These are phyloP conservation scores for Lepraria neglecta DNA, from an alignment of 495 filamentous ascomycete species.

Conservation along the genomic window DNA sequence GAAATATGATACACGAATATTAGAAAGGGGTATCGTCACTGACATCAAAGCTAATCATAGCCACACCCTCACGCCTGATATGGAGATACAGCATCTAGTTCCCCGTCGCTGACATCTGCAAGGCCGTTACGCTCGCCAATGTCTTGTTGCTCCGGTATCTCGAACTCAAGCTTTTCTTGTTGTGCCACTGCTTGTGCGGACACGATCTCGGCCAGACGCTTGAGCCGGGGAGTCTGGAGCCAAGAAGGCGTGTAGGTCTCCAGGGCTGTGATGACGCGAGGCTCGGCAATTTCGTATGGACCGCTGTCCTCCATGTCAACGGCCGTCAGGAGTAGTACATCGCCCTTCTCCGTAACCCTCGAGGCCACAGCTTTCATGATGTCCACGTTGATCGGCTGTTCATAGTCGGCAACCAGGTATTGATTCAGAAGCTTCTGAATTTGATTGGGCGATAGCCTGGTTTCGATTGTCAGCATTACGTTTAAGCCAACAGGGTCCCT, in stretches of 20 bases:
- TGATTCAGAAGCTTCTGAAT: conserved; percentile 99
- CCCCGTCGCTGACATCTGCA: conserved; percentile 9
- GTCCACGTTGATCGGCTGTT: conserved; percentile 98
- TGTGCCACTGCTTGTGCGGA: conserved; percentile 91
- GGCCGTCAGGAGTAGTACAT: conserved; percentile 83
- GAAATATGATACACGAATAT: conserved; percentile 26
- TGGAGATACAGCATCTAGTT: background rate
- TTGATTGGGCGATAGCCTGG: conserved; percentile 91
- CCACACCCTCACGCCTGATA: background rate
- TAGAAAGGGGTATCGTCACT: conserved; percentile 23
- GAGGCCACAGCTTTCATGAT: conserved; percentile 99
- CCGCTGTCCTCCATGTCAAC: conserved; percentile 99
- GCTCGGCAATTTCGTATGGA: conserved; percentile 98
- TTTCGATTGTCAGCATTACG: conserved; percentile 6
- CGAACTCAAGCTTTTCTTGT: conserved; percentile 73
- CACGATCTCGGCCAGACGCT: conserved; percentile 94
- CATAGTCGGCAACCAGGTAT: conserved; percentile 97
- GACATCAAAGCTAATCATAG: conserved; percentile 16
- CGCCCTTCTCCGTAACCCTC: conserved; percentile 95
- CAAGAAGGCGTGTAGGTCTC: conserved; percentile 97
- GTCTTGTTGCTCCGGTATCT: conserved; percentile 28
- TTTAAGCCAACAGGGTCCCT: background rate
- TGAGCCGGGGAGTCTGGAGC: conserved; percentile 92
- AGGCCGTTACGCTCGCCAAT: conserved; percentile 8
- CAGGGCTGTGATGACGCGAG: conserved; percentile 86